Percentiles rank a stretch among this genome's conserved stretches.
phyloP scores from a whole-genome alignment of 2,329 filamentous ascomycete genomes.

The Talaromyces atroroseus region DNA sequence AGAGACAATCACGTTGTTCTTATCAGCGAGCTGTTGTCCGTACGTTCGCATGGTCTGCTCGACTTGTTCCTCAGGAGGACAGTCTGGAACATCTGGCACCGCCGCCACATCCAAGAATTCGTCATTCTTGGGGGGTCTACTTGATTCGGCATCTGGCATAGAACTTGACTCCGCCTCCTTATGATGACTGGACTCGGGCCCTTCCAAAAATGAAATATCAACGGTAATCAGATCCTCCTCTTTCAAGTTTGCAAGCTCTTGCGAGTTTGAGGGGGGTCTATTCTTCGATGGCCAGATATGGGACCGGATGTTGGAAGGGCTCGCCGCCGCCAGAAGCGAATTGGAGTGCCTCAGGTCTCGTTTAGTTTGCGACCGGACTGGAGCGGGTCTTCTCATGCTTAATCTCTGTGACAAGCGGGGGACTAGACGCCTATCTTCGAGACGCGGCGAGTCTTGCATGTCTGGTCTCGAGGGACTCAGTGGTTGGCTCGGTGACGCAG shows the following conservation, averaged over 20 bases:
- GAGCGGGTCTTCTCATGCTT: constrained; percentile 2
- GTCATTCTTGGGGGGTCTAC: not conserved
- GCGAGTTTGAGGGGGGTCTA: constrained; percentile 10
- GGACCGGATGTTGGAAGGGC: constrained; percentile 5
- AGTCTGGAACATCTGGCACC: not conserved
- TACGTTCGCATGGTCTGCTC: constrained; percentile 25
- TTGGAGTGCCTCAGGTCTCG: not conserved
- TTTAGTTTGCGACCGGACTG: not conserved
- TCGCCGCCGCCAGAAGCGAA: constrained; percentile 5
- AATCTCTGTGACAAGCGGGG: constrained; percentile 9
- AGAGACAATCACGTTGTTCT: constrained; percentile 40
- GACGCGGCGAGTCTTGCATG: not conserved
- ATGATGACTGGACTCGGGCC: constrained; percentile 10
- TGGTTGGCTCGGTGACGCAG: not conserved
- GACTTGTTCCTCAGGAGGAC: not conserved
- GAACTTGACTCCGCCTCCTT: not conserved
- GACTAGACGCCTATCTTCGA: constrained; percentile 8
- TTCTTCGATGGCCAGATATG: constrained; percentile 1
- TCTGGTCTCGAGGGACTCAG: not conserved
- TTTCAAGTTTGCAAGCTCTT: constrained; percentile 14
- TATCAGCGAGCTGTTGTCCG: constrained; percentile 39
- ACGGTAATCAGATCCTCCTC: constrained; percentile 12
- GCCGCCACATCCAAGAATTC: not conserved
- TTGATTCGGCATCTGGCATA: not conserved
- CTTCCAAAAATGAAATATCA: constrained; percentile 20